phyloP scores from a whole-genome alignment of 2,329 filamentous ascomycete genomes.

The Cercospora berteroae region DNA sequence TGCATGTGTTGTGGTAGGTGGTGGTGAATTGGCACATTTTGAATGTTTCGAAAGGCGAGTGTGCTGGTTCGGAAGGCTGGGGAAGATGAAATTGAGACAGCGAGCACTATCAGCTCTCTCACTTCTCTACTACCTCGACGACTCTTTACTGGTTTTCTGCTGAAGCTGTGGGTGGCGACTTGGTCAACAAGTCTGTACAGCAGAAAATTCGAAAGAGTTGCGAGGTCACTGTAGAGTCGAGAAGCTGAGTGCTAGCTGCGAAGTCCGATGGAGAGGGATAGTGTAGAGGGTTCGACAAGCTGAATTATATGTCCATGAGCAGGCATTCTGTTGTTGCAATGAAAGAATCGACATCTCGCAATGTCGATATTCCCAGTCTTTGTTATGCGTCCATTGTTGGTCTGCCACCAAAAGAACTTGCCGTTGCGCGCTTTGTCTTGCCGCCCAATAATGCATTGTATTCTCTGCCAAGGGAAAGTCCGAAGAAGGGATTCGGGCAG shows the following conservation, averaged over 20 bases:
- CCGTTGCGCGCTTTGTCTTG: not conserved
- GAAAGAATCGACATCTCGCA: not conserved
- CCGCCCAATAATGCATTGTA: not conserved
- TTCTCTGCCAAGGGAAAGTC: not conserved
- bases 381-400: not conserved
- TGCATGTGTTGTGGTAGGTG: slow-evolving; percentile 8
- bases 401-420: not conserved
- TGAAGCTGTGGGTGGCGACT: not conserved
- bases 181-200: not conserved
- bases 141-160: not conserved
- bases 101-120: not conserved
- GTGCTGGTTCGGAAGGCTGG: not conserved
- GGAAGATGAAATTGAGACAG: not conserved
- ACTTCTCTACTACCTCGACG: not conserved
- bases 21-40: slow-evolving; percentile 10
- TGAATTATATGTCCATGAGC: not conserved
- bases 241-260: not conserved
- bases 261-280: not conserved
- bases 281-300: not conserved
- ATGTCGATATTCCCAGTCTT: not conserved
- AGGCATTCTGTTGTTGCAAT: not conserved
- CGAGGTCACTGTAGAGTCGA: slow-evolving; percentile 5
- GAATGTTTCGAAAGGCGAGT: not conserved
- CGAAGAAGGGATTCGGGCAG: no score
- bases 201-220: not conserved